Evolutionary conservation across 495 filamentous ascomycete genomes (phyloP), one percentile per base, ranked within the genome.

Genomic region (Neurospora sp.): DNA sequence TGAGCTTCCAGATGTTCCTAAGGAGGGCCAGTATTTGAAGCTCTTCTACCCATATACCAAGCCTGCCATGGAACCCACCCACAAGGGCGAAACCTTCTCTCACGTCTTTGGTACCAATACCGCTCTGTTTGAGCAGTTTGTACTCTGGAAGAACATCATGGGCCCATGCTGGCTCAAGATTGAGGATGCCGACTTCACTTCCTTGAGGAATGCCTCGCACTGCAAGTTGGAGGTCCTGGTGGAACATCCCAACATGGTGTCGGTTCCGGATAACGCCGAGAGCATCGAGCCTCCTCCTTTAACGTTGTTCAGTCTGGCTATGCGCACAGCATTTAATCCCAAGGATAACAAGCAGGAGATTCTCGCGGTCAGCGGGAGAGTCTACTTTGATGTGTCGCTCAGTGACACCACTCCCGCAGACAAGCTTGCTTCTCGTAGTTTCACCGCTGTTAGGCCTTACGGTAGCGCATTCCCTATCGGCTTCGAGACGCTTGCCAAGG

Each of bases 331-430:
- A 36, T 90, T 97, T 80, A 98, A 98, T 78, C 87, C 89, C 45
- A 97, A 95, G 78, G 93, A 93, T 73, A 99, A 98, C 82, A 98
- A 95, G 83, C 94, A 97, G 76, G 96, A 99, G 81, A 96, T 99
- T 70, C 83, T 99, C 21, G 86, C 94, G 69, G 92, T 93, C 42
- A 97, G 92, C 83, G 93, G 94, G 48, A 88, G 96, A 77, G 89
- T 98, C 28, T 99, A 99, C 75, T 92, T 96, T 74, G 93, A 97
- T 78, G 87, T 99, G 34, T 92, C 91, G 39, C 85, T 98, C 40
- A 92, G 88, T 31, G 94, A 99, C 78, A 96, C 94, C 0, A 96
- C 93, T 0, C 88, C 93, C 0, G 89, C 94, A 21, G 94, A 98
- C 74, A 92, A 92, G 72, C 86, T 99, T 19, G 92, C 94, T 37